These are phyloP conservation scores for Torulaspora microellipsoides DNA, from an alignment of 805 yeast species.

Conservation along the genomic window DNA sequence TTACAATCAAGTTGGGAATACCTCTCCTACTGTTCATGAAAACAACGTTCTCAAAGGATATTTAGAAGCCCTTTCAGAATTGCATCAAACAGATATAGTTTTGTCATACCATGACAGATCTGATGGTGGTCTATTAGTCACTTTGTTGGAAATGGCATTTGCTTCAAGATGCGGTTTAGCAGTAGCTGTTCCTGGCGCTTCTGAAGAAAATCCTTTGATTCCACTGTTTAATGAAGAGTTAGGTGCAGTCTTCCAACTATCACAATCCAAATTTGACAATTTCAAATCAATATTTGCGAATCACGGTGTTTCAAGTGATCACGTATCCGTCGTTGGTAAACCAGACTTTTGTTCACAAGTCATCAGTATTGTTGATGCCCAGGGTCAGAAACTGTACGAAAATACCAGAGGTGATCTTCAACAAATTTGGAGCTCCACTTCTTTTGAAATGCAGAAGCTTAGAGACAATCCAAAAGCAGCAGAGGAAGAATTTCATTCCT, in stretches of 20 bases:
- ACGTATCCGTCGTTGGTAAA: slow-evolving; percentile 61
- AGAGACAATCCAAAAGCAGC: slow-evolving; percentile 94
- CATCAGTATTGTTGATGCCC: slow-evolving; percentile 46
- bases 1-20: slow-evolving; percentile 78
- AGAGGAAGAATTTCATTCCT: slow-evolving; percentile 72
- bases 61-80: slow-evolving; percentile 59
- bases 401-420: slow-evolving; percentile 68
- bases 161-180: slow-evolving; percentile 87
- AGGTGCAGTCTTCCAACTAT: slow-evolving; percentile 92
- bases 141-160: slow-evolving; percentile 92
- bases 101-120: slow-evolving; percentile 92
- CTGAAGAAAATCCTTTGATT: slow-evolving; percentile 43
- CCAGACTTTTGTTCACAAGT: slow-evolving; percentile 53
- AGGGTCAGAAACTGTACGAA: slow-evolving; percentile 39
- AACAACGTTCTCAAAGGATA: slow-evolving; percentile 59
- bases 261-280: slow-evolving; percentile 44
- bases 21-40: slow-evolving; percentile 79
- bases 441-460: slow-evolving; percentile 81
- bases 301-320: slow-evolving; percentile 53
- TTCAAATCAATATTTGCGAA: slow-evolving; percentile 53
- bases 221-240: slow-evolving; percentile 86
- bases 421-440: slow-evolving; percentile 80
- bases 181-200: slow-evolving; percentile 40
- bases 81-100: slow-evolving; percentile 66
- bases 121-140: slow-evolving; percentile 90